Conservation (phyloP, 1,284 basidiomycete species). For the Tylopilus sp. region DNA sequence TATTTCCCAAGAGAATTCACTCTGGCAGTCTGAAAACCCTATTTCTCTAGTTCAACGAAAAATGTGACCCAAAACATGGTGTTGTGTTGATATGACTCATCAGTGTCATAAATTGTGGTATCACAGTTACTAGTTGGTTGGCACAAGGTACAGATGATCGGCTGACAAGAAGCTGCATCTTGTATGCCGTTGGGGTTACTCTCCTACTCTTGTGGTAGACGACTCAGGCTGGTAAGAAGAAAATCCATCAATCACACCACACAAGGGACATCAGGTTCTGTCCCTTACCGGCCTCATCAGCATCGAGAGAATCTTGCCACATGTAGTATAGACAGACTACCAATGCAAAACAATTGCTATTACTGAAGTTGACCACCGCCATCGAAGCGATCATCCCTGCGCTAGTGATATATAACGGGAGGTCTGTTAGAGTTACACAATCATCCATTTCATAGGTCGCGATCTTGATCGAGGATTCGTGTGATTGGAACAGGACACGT, state of each 20-base stretch:
- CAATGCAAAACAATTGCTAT: slow-evolving; percentile 10
- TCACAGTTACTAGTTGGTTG: not conserved
- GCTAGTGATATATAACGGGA: not conserved
- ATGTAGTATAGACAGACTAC: slow-evolving; percentile 8
- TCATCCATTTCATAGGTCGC: slow-evolving; percentile 8
- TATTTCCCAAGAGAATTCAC: slow-evolving; percentile 15
- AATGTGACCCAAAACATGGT: slow-evolving; percentile 8
- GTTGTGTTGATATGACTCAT: slow-evolving; percentile 13
- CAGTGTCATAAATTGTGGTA: not conserved
- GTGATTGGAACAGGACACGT: slow-evolving; percentile 15
- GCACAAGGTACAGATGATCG: slow-evolving; percentile 12
- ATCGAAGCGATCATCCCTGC: slow-evolving; percentile 5
- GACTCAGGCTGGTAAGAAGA: not conserved
- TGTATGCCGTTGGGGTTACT: slow-evolving; percentile 16
- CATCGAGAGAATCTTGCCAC: slow-evolving; percentile 4
- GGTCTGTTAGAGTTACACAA: not conserved
- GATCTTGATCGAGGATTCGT: slow-evolving; percentile 8
- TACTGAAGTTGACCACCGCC: slow-evolving; percentile 11
- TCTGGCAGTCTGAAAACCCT: slow-evolving; percentile 9
- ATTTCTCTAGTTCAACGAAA: slow-evolving; percentile 3
- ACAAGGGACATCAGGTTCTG: not conserved
- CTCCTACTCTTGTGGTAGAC: slow-evolving; percentile 15
- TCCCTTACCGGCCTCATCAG: not conserved
- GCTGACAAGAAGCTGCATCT: slow-evolving; percentile 10
- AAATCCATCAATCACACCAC: not conserved